phyloP scores from a whole-genome alignment of 352 stramenopile genomes.

The Pythium aristosporum region DNA sequence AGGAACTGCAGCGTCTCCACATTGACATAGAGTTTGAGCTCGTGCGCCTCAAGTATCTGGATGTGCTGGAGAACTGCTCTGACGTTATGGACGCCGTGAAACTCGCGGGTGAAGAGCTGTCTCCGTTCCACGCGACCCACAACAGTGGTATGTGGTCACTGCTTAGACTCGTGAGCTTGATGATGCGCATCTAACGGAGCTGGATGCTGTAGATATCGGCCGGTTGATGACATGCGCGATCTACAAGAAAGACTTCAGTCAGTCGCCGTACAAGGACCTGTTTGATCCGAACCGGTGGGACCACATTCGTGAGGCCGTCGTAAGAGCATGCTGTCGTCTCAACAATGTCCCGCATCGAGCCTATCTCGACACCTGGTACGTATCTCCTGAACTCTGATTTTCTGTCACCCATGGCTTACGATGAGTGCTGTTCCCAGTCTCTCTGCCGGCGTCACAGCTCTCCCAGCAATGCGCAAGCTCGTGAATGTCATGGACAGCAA shows the following conservation, averaged over 20 bases:
- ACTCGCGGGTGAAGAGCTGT: conserved; percentile 64
- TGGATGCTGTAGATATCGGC: conserved; percentile 46
- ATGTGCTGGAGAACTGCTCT: conserved; percentile 60
- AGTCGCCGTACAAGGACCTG: conserved; percentile 81
- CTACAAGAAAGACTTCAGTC: conserved; percentile 67
- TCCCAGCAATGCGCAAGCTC: conserved; percentile 81
- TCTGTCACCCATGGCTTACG: background rate
- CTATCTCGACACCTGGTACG: conserved; percentile 75
- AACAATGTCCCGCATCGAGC: conserved; percentile 65
- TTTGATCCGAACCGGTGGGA: conserved; percentile 71
- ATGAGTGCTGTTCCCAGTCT: conserved; percentile 33
- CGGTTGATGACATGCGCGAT: conserved; percentile 81
- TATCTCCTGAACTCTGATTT: background rate
- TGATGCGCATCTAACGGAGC: background rate
- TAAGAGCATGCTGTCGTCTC: conserved; percentile 72
- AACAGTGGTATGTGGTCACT: conserved; percentile 36
- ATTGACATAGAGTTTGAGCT: conserved; percentile 86
- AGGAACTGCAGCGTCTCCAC: conserved; percentile 44
- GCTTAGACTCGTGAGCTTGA: background rate
- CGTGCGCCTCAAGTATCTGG: conserved; percentile 79
- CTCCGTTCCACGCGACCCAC: conserved; percentile 60
- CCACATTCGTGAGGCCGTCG: conserved; percentile 65
- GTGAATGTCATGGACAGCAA: conserved; percentile 78
- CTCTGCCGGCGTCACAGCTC: conserved; percentile 62
- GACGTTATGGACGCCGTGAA: conserved; percentile 70